A percentile compares a stretch with the other conserved stretches of the same genome.
phyloP scores from a whole-genome alignment of 345 rosid species.

The Linum tenue region DNA sequence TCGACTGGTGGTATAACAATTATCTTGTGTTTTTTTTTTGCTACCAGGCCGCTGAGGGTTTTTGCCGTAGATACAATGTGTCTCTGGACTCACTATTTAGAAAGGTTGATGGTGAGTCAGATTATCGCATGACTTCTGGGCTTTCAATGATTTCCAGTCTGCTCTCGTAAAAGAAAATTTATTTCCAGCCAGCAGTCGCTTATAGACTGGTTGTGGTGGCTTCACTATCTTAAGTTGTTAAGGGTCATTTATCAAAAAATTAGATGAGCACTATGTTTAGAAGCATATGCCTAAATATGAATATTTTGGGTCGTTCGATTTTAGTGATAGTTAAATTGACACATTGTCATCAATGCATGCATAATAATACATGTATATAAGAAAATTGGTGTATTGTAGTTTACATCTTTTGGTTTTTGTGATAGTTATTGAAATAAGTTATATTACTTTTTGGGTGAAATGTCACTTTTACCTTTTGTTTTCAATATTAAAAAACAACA shows the following conservation, averaged over 20 bases:
- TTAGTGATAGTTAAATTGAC: not conserved
- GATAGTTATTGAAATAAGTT: too few relatives aligned
- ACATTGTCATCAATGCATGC: not conserved
- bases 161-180: not conserved
- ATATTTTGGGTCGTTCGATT: not conserved
- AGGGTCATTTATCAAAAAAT: not conserved
- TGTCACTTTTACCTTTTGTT: too few relatives aligned
- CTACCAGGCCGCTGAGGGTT: slow-evolving; percentile 89
- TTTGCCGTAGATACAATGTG: slow-evolving; percentile 71
- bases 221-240: not conserved
- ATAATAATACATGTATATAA: too few relatives aligned
- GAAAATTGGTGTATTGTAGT: too few relatives aligned
- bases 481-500: too few relatives aligned
- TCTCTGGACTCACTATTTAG: slow-evolving; percentile 47
- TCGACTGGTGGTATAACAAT: slow-evolving; percentile 6
- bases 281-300: not conserved
- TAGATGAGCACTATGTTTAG: not conserved
- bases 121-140: not conserved
- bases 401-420: too few relatives aligned
- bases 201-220: not conserved
- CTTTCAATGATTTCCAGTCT: not conserved
- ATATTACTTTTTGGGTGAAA: too few relatives aligned
- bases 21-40: slow-evolving; percentile 8
- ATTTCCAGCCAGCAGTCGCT: not conserved
- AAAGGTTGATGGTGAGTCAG: slow-evolving; percentile 63